Evolutionary conservation across 2,329 filamentous ascomycete species (phyloP).

Genomic region (Colletotrichum filicis): DNA sequence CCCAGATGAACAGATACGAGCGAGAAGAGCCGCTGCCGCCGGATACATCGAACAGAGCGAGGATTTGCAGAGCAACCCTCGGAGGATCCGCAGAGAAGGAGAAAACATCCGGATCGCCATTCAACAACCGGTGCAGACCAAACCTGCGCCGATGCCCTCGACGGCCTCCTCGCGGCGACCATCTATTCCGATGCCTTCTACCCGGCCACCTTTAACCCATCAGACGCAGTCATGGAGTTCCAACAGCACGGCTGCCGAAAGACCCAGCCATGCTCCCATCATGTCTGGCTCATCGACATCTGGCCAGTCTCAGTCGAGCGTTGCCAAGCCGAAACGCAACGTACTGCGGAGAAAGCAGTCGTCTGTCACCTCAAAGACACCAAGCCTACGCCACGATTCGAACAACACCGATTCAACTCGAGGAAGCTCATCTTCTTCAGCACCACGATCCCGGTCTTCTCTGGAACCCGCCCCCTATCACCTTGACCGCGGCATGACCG

Average conservation of each 20-base stretch:
- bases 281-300: constrained; percentile 48
- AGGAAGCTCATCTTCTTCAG: constrained; percentile 56
- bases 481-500: constrained; percentile 53
- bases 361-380: constrained; percentile 52
- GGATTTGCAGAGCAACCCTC: constrained; percentile 18
- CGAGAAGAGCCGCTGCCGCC: constrained; percentile 40
- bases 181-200: constrained; percentile 38
- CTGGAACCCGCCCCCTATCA: constrained; percentile 48
- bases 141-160: constrained; percentile 49
- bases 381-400: constrained; percentile 46
- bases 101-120: constrained; percentile 21
- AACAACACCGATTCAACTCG: constrained; percentile 48
- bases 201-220: constrained; percentile 51
- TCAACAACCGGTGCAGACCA: constrained; percentile 37
- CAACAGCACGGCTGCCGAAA: constrained; percentile 45
- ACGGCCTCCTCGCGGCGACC: constrained; percentile 44
- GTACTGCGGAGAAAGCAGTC: constrained; percentile 63
- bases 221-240: constrained; percentile 57
- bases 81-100: constrained; percentile 27
- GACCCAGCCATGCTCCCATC: constrained; percentile 45
- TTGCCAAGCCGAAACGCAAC: constrained; percentile 50
- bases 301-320: constrained; percentile 46
- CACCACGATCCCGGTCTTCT: constrained; percentile 49
- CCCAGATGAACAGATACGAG: constrained; percentile 49
- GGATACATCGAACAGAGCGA: constrained; percentile 17